A percentile compares a stretch with the other conserved stretches of the same genome.
Conservation (phyloP, 2,329 filamentous ascomycete genomes). For the Monosporascus sp. region DNA sequence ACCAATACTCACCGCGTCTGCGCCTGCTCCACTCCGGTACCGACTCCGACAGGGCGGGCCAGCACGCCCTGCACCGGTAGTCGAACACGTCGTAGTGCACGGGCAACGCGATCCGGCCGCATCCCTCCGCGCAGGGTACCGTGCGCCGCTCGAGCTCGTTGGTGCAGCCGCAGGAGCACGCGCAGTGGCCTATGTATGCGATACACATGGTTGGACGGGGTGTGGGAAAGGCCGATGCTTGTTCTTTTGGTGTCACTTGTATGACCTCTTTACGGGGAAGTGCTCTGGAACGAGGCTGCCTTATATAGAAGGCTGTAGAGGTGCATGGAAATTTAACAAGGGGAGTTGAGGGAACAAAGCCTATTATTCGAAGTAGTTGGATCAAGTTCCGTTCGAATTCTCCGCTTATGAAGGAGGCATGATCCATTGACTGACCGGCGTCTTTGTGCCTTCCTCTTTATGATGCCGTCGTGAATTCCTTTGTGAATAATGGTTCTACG, state of each 20-base stretch:
- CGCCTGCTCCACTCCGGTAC: neutral
- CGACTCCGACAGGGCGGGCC: neutral
- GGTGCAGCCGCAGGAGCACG: neutral
- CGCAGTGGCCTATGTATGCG: neutral
- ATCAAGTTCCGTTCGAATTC: too few relatives aligned
- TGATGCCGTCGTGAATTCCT: too few relatives aligned
- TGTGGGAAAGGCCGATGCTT: neutral
- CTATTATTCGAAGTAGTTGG: too few relatives aligned
- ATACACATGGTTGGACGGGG: neutral
- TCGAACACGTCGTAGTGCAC: neutral
- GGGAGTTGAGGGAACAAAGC: too few relatives aligned
- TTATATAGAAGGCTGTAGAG: too few relatives aligned
- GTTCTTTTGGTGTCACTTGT: neutral
- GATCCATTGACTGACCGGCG: too few relatives aligned
- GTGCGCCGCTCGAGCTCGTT: neutral
- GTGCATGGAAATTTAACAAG: too few relatives aligned
- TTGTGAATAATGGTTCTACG: too few relatives aligned
- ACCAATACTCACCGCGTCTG: neutral
- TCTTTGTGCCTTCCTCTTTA: too few relatives aligned
- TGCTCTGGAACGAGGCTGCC: too few relatives aligned
- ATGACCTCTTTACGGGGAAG: too few relatives aligned
- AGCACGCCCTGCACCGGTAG: neutral
- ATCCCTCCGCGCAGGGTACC: neutral
- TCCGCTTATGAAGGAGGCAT: too few relatives aligned
- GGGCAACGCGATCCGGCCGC: neutral